phyloP scores from a whole-genome alignment of 768 basidiomycete genomes.

The Lyophyllum shimeji region DNA sequence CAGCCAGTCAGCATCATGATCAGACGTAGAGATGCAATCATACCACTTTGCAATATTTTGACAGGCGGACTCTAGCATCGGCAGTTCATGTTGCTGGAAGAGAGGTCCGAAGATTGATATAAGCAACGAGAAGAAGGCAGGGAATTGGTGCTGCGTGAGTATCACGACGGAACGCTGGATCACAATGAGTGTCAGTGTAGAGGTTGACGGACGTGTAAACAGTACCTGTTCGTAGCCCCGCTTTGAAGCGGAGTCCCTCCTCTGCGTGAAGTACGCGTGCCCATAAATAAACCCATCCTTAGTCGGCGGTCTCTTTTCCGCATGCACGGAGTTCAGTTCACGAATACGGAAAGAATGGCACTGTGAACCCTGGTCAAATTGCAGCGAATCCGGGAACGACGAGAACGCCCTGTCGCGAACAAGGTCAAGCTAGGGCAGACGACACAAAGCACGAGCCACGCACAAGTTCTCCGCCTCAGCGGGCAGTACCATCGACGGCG shows the following conservation, averaged over 20 bases:
- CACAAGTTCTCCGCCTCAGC: constrained; percentile 84
- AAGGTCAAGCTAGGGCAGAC: constrained; percentile 7
- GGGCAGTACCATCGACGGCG: constrained; percentile 60
- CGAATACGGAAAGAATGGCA: constrained; percentile 87
- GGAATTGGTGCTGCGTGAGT: constrained; percentile 76
- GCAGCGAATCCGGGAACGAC: constrained; percentile 86
- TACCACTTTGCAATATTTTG: constrained; percentile 86
- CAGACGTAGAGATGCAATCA: constrained; percentile 23
- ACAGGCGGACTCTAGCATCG: constrained; percentile 85
- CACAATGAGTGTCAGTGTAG: constrained; percentile 1
- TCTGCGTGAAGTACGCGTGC: constrained; percentile 75
- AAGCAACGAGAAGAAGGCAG: constrained; percentile 77
- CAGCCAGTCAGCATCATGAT: constrained; percentile 22
- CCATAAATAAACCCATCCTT: constrained; percentile 76
- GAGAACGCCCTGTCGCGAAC: constrained; percentile 72
- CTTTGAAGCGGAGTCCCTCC: constrained; percentile 60
- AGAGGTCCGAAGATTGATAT: constrained; percentile 69
- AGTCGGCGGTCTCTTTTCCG: constrained; percentile 34
- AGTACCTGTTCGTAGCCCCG: constrained; percentile 80
- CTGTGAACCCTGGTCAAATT: constrained; percentile 83
- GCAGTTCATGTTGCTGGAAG: constrained; percentile 68
- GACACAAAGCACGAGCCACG: constrained; percentile 24
- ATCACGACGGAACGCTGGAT: constrained; percentile 77
- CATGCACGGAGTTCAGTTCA: constrained; percentile 27
- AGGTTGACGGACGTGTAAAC: constrained; percentile 4